phyloP scores from a whole-genome alignment of 2,329 filamentous ascomycete genomes.

The Fusarium sp. region DNA sequence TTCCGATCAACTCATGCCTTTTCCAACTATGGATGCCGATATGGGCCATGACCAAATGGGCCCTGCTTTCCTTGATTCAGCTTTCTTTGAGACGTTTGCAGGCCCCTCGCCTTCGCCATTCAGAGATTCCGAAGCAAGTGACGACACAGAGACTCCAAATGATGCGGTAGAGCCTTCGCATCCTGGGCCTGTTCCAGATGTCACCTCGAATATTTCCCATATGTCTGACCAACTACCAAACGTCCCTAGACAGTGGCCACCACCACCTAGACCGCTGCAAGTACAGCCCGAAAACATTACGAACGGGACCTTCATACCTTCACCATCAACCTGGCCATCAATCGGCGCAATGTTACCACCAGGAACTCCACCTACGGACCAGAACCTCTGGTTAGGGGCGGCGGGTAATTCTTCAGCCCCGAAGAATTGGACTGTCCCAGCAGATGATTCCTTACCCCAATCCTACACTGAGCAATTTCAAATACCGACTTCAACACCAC shows the following conservation, averaged over 20 bases:
- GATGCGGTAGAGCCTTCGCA: neutral
- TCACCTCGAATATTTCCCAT: neutral
- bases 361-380: slow-evolving; percentile 16
- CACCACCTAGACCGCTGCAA: slow-evolving; percentile 5
- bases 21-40: slow-evolving; percentile 21
- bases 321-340: slow-evolving; percentile 34
- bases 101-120: slow-evolving; percentile 34
- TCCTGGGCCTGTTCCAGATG: neutral
- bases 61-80: slow-evolving; percentile 33
- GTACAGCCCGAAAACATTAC: slow-evolving; percentile 2
- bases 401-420: slow-evolving; percentile 8
- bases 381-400: slow-evolving; percentile 35
- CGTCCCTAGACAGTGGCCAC: slow-evolving; percentile 15
- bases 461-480: slow-evolving; percentile 35
- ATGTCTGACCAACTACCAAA: neutral
- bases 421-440: slow-evolving; percentile 32
- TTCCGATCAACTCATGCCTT: slow-evolving; percentile 25
- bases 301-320: slow-evolving; percentile 16
- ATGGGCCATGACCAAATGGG: slow-evolving; percentile 27
- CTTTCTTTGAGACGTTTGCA: slow-evolving; percentile 42
- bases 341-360: slow-evolving; percentile 33
- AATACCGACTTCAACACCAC: slow-evolving; percentile 18
- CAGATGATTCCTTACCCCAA: slow-evolving; percentile 13
- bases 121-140: slow-evolving; percentile 18
- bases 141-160: slow-evolving; percentile 28